These are phyloP conservation scores for Euphrasia arctica DNA, from an alignment of 305 asterid genomes.

Conservation along the genomic window DNA sequence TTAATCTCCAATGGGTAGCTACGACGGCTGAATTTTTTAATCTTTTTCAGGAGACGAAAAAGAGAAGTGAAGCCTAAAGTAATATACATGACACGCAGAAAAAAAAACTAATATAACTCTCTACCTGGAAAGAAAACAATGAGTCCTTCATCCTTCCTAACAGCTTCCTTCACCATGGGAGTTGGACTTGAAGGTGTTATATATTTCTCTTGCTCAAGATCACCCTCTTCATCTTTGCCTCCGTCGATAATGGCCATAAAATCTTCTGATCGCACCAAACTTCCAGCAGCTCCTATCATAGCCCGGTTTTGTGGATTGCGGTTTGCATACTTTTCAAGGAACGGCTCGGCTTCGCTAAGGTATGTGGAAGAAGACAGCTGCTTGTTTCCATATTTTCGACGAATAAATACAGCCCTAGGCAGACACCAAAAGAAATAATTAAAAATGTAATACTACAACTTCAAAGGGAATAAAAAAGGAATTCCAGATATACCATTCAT, in stretches of 20 bases:
- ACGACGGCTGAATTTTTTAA: neutral
- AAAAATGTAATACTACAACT: slow-evolving; percentile 29
- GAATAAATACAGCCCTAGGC: slow-evolving; percentile 78
- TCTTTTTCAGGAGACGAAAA: neutral
- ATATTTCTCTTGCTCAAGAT: slow-evolving; percentile 64
- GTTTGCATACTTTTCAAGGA: slow-evolving; percentile 91
- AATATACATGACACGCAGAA: slow-evolving; percentile 4
- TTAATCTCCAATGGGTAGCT: neutral
- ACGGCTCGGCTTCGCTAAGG: slow-evolving; percentile 96
- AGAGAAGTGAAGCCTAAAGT: neutral
- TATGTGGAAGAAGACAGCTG: slow-evolving; percentile 71
- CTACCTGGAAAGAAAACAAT: slow-evolving; percentile 96
- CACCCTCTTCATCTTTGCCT: slow-evolving; percentile 93
- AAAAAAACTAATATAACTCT: slow-evolving; percentile 22
- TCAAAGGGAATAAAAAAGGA: slow-evolving; percentile 26
- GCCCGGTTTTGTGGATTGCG: slow-evolving; percentile 89
- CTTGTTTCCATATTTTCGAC: slow-evolving; percentile 75
- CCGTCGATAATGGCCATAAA: slow-evolving; percentile 77
- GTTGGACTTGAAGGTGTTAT: slow-evolving; percentile 46
- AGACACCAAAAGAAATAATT: slow-evolving; percentile 27
- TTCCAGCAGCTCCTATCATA: slow-evolving; percentile 93
- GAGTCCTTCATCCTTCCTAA: slow-evolving; percentile 81
- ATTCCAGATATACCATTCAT: slow-evolving; percentile 78
- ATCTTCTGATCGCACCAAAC: slow-evolving; percentile 79
- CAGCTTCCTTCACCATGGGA: slow-evolving; percentile 52